Evolutionary conservation across 805 yeast genomes (phyloP).

Genomic region (Starmera caribaea): DNA sequence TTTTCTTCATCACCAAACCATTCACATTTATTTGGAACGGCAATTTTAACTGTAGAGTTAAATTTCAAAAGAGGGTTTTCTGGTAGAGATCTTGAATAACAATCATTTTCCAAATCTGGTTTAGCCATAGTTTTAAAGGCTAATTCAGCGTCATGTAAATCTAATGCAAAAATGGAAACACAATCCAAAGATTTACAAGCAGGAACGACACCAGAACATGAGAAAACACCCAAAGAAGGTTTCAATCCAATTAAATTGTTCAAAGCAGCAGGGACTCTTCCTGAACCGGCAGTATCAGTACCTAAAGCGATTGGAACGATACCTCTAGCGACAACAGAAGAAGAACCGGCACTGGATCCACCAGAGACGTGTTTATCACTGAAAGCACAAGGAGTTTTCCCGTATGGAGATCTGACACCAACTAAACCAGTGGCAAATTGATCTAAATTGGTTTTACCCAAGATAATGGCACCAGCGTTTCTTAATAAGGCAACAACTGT

Average conservation of each 20-base stretch:
- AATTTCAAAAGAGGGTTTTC: slow-evolving; percentile 51
- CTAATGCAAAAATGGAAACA: slow-evolving; percentile 76
- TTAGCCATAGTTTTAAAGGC: slow-evolving; percentile 63
- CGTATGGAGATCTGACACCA: slow-evolving; percentile 93
- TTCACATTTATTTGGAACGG: slow-evolving; percentile 60
- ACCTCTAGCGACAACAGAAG: slow-evolving; percentile 83
- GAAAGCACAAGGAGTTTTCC: slow-evolving; percentile 77
- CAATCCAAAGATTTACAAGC: slow-evolving; percentile 94
- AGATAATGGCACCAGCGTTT: slow-evolving; percentile 83
- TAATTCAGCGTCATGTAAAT: slow-evolving; percentile 74
- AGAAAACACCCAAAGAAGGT: slow-evolving; percentile 84
- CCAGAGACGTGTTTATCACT: slow-evolving; percentile 76
- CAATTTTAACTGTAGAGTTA: slow-evolving; percentile 53
- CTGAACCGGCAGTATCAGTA: slow-evolving; percentile 97
- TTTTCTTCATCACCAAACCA: slow-evolving; percentile 83
- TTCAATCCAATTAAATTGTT: slow-evolving; percentile 89
- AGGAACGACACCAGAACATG: slow-evolving; percentile 90
- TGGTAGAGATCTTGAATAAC: slow-evolving; percentile 74
- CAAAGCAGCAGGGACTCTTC: slow-evolving; percentile 93
- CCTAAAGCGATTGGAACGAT: slow-evolving; percentile 84
- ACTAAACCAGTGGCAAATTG: slow-evolving; percentile 98
- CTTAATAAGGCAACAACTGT: slow-evolving; percentile 65
- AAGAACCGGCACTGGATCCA: slow-evolving; percentile 96
- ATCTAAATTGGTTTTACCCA: slow-evolving; percentile 93
- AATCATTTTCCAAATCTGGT: slow-evolving; percentile 60